Percentiles rank a stretch among this genome's conserved stretches.
Evolutionary conservation across 352 stramenopile genomes (phyloP).

Genomic region (Pythium aquatile): DNA sequence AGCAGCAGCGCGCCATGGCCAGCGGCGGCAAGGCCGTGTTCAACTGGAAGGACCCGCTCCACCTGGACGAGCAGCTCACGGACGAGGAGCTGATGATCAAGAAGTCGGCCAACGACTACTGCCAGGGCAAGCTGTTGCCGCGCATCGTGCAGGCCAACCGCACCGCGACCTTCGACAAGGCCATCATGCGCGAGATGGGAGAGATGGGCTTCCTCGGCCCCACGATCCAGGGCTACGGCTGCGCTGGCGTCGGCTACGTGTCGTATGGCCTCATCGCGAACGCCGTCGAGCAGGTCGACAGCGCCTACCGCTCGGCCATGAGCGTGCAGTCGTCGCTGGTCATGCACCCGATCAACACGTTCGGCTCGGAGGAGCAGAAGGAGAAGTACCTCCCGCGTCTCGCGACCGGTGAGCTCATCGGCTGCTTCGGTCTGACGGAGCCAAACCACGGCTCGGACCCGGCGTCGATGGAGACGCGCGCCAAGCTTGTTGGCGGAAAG

Average conservation of each 20-base stretch:
- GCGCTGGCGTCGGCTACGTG: constrained; percentile 93
- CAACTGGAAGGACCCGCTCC: constrained; percentile 82
- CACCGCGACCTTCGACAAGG: constrained; percentile 92
- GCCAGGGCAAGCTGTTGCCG: constrained; percentile 92
- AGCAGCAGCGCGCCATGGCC: constrained; percentile 39
- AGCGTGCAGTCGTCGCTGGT: constrained; percentile 97
- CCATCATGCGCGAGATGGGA: constrained; percentile 94
- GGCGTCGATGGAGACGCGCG: constrained; percentile 94
- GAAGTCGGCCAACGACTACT: constrained; percentile 93
- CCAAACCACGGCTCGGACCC: constrained; percentile 98
- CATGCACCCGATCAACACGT: constrained; percentile 98
- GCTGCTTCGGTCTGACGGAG: constrained; percentile 98
- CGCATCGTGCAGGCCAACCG: constrained; percentile 94
- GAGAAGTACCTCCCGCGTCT: constrained; percentile 94
- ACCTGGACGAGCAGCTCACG: constrained; percentile 75
- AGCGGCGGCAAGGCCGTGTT: constrained; percentile 44
- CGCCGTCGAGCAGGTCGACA: constrained; percentile 97
- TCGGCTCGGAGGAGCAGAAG: constrained; percentile 95
- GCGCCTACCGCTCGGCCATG: constrained; percentile 96
- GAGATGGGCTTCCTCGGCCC: constrained; percentile 93
- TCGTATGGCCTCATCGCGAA: constrained; percentile 97
- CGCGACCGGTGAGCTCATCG: constrained; percentile 94
- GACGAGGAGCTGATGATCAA: constrained; percentile 92
- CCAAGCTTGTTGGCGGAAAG: constrained; percentile 82
- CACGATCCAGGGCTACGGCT: constrained; percentile 95